Conservation (phyloP, 179 eudicot species). For the Gypsophila paniculata region DNA sequence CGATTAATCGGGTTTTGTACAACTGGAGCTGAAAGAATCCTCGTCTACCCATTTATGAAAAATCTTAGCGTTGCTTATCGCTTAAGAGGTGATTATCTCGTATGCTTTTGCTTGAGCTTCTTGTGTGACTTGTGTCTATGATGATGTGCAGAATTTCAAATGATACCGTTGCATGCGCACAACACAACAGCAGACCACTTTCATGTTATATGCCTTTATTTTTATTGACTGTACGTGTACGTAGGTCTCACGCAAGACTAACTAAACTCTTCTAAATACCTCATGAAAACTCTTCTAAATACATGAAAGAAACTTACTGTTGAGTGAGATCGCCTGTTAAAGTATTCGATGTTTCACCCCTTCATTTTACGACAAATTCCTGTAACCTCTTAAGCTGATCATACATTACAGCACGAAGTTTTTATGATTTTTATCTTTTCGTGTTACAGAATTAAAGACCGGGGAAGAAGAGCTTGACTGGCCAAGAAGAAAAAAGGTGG, state of each 20-base stretch:
- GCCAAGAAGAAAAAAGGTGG: slow-evolving; percentile 69
- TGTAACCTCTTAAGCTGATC: too few relatives aligned
- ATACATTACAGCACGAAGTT: too few relatives aligned
- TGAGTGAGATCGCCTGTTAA: too few relatives aligned
- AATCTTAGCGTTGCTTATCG: slow-evolving; percentile 89
- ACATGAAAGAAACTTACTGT: too few relatives aligned
- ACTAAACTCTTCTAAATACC: too few relatives aligned
- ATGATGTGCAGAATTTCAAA: not conserved
- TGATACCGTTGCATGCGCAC: too few relatives aligned
- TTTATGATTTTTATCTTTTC: not conserved
- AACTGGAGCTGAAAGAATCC: slow-evolving; percentile 73
- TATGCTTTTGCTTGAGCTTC: not conserved
- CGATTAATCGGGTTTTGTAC: slow-evolving; percentile 88
- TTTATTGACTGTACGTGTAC: too few relatives aligned
- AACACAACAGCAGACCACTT: too few relatives aligned
- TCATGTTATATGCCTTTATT: too few relatives aligned
- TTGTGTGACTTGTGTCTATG: not conserved
- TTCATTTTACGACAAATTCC: too few relatives aligned
- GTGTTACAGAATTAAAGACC: slow-evolving; percentile 55
- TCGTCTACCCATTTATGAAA: slow-evolving; percentile 91
- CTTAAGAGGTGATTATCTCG: slow-evolving; percentile 52
- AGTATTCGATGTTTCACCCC: not conserved
- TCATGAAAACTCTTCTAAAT: too few relatives aligned
- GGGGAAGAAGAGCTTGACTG: slow-evolving; percentile 85
- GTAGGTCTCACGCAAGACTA: too few relatives aligned